Base-by-base conservation (phyloP, 2,329 filamentous ascomycete species). In the Colletotrichum karsti region DNA sequence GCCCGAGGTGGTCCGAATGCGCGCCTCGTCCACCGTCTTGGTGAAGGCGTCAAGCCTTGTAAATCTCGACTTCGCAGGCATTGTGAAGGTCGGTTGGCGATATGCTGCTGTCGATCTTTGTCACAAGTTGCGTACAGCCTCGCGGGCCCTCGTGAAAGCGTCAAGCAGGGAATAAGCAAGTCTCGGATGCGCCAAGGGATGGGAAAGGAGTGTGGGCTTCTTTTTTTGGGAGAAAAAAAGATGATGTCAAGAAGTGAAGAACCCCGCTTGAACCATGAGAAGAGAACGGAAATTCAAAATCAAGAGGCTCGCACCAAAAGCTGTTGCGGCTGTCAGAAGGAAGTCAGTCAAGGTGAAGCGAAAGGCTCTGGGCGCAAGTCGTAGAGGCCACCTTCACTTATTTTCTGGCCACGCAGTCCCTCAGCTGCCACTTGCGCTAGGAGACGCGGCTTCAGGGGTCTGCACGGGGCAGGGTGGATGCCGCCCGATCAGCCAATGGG, bases 1-100 rank as follows among this genome's bases (percentile, higher is more conserved):
- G 72, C 96, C 96, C 3, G 94, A 97, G 7, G 95, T 98, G 33
- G 96, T 99, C 75, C 97, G 92, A 78, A 99, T 90, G 75, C 96
- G 90, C 73, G 97, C 96, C 90, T 99, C 96, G 80, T 99, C 96
- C 74, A 99, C 96, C 12, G 96, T 99, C 84, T 99, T 99, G 57
- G 95, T 97, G 80, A 99, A 99, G 87, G 96, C 96, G 82, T 99
- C 96, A 72, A 99, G 93, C 88, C 92, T 92, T 68, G 93, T 97
- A 79, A 99, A 98, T 80, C 96, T 91, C 74, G 94, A 97, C 85
- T 97, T 97, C 77, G 91, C 84, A 72, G 95, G 86, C 96, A 98
- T 98, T 55, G 72, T 77, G 69, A 50, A 35, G 30, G 39, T 59
- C 46, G 41, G 41, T 24, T 62, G 48, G 41, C 30, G 33, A 10